Evolutionary conservation across 495 filamentous ascomycete genomes (phyloP).

Genomic region (Viridothelium virens): DNA sequence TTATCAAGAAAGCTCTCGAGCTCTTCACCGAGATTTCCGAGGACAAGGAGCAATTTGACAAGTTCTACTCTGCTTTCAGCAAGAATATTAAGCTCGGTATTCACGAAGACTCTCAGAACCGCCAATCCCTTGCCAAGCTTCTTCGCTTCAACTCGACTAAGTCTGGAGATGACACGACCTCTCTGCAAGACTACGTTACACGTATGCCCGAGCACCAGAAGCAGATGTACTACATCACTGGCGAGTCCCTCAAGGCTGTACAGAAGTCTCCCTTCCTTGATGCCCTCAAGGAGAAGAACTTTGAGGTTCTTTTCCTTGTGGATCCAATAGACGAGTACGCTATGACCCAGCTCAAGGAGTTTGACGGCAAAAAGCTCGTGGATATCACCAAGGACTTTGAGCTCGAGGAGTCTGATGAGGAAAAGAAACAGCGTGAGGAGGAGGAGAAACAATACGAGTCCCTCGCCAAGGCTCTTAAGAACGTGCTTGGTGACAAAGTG

Average conservation of each 20-base stretch:
- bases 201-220: conserved; percentile 99
- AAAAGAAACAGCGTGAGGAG: conserved; percentile 92
- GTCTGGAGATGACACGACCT: conserved; percentile 92
- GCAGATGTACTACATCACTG: conserved; percentile 99
- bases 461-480: conserved; percentile 94
- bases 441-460: conserved; percentile 97
- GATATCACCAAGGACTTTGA: conserved; percentile 99
- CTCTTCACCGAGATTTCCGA: conserved; percentile 97
- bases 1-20: conserved; percentile 99
- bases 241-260: conserved; percentile 98
- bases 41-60: conserved; percentile 99
- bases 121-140: conserved; percentile 86
- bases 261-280: conserved; percentile 98
- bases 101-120: conserved; percentile 99
- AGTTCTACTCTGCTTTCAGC: conserved; percentile 98
- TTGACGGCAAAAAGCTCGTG: conserved; percentile 98
- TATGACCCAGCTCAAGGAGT: conserved; percentile 99
- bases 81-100: conserved; percentile 99
- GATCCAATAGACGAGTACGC: conserved; percentile 99
- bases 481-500: conserved; percentile 97
- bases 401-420: conserved; percentile 98
- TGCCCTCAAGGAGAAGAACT: conserved; percentile 97
- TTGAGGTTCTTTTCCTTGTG: conserved; percentile 98
- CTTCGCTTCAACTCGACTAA: conserved; percentile 98
- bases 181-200: conserved; percentile 90